Evolutionary conservation across 2,329 filamentous ascomycete genomes (phyloP), one percentile per base, ranked within the genome.

Genomic region (Alternaria solani): DNA sequence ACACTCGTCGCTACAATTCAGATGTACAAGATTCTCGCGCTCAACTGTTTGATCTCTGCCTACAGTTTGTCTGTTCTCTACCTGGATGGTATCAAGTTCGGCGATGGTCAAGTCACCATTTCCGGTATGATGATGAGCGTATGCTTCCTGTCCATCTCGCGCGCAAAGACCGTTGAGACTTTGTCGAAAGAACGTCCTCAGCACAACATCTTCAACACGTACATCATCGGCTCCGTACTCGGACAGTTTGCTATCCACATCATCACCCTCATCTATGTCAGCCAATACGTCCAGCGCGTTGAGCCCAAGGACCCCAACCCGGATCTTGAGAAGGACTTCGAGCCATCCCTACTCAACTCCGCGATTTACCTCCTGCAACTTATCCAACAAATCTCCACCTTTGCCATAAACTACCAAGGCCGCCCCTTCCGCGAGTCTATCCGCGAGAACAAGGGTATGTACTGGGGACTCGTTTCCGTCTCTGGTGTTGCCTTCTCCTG

Each of bases 41-140:
- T 99, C 61, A 99, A 99, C 84, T 99, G 95, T 78, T 85, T 99
- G 70, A 99, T 99, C 77, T 97, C 92, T 70, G 95, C 95, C 38
- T 99, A 99, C 87, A 97, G 93, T 79, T 82, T 99, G 76, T 96
- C 92, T 78, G 95, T 99, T 18, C 85, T 99, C 59, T 99, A 99
- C 75, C 87, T 99, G 1, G 94, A 98, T 73, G 95, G 95, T 65
- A 99, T 99, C 85, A 99, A 99, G 83, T 99, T 99, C 76, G 94
- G 95, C 57, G 95, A 99, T 77, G 93, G 94, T 4, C 95, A 99
- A 81, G 95, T 98, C 68, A 99, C 95, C 16, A 98, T 99, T 73
- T 97, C 93, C 71, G 95, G 95, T 70, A 98, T 99, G 92, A 89
- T 99, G 79, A 98, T 99, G 95, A 97, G 94, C 72, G 95, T 99